These are phyloP conservation scores for Pseudocercospora pini-densiflorae DNA, from an alignment of 2,329 filamentous ascomycete genomes.

Conservation along the genomic window DNA sequence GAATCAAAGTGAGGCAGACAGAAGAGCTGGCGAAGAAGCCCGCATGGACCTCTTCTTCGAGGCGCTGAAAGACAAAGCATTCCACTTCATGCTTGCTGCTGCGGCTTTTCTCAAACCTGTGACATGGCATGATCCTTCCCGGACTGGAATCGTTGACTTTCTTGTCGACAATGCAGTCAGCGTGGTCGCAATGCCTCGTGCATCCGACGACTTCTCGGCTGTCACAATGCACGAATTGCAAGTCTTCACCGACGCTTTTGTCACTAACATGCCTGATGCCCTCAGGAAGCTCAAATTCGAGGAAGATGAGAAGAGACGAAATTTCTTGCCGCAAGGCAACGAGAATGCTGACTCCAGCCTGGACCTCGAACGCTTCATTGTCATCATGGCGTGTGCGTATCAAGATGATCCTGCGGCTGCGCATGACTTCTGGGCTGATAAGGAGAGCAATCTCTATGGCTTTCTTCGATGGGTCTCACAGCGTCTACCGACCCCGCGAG, in stretches of 20 bases:
- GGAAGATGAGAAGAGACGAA: conserved; percentile 80
- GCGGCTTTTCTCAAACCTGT: conserved; percentile 79
- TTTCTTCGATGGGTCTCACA: conserved; percentile 98
- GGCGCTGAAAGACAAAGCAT: conserved; percentile 78
- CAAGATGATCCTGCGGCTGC: conserved; percentile 84
- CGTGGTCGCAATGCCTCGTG: conserved; percentile 66
- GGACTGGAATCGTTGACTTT: conserved; percentile 79
- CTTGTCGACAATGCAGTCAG: conserved; percentile 79
- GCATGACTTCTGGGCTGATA: conserved; percentile 87
- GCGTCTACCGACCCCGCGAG: conserved; percentile 91
- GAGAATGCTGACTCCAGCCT: conserved; percentile 46
- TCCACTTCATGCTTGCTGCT: conserved; percentile 88
- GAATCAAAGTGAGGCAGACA: conserved; percentile 64
- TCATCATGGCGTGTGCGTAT: conserved; percentile 91
- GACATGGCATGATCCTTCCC: conserved; percentile 86
- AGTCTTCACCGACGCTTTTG: conserved; percentile 86
- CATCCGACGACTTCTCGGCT: conserved; percentile 72
- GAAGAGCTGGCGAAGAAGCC: conserved; percentile 62
- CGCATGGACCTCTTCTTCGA: conserved; percentile 75
- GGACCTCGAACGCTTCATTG: conserved; percentile 83
- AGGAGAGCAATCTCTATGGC: conserved; percentile 89
- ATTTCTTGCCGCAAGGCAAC: conserved; percentile 45
- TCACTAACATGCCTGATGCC: conserved; percentile 82
- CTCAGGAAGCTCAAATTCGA: conserved; percentile 83
- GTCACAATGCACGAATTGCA: conserved; percentile 82